A percentile compares a stretch with the other conserved stretches of the same genome.
Conservation (phyloP, 2,329 filamentous ascomycete species). For the Colletotrichum sp. region DNA sequence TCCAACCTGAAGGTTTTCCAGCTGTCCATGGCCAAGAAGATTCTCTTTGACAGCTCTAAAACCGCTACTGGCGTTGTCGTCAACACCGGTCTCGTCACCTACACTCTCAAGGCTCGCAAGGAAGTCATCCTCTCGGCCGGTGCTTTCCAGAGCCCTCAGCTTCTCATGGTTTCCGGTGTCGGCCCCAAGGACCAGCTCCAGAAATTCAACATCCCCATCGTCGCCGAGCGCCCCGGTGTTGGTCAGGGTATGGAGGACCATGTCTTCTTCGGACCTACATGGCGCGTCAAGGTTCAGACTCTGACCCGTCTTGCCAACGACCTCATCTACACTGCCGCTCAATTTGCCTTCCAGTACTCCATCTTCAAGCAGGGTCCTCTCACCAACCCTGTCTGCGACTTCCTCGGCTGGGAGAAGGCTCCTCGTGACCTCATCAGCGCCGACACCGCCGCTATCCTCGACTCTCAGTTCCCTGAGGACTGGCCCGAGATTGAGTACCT, state of each 20-base stretch:
- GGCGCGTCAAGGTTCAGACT: constrained; percentile 23
- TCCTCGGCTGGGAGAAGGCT: constrained; percentile 25
- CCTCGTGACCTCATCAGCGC: constrained; percentile 13
- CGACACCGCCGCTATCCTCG: background rate
- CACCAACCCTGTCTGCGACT: constrained; percentile 25
- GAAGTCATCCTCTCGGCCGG: constrained; percentile 85
- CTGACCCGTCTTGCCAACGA: constrained; percentile 15
- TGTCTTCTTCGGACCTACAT: constrained; percentile 51
- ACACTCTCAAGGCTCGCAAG: constrained; percentile 30
- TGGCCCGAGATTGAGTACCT: constrained; percentile 17
- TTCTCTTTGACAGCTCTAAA: constrained; percentile 45
- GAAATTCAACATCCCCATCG: constrained; percentile 42
- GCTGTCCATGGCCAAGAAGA: constrained; percentile 45
- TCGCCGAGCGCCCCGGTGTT: constrained; percentile 69
- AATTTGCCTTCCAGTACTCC: background rate
- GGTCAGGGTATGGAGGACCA: constrained; percentile 83
- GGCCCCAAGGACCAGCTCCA: constrained; percentile 46
- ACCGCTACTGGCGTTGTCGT: constrained; percentile 46
- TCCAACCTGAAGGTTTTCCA: constrained; percentile 43
- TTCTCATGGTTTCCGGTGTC: constrained; percentile 61
- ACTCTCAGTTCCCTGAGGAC: constrained; percentile 1
- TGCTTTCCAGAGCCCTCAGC: constrained; percentile 79
- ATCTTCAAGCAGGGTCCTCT: constrained; percentile 20
- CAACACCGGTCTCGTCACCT: constrained; percentile 18
- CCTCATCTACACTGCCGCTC: background rate